These are phyloP conservation scores for Thymus quinquecostatus DNA, from an alignment of 257 asterid genomes.

Conservation along the genomic window DNA sequence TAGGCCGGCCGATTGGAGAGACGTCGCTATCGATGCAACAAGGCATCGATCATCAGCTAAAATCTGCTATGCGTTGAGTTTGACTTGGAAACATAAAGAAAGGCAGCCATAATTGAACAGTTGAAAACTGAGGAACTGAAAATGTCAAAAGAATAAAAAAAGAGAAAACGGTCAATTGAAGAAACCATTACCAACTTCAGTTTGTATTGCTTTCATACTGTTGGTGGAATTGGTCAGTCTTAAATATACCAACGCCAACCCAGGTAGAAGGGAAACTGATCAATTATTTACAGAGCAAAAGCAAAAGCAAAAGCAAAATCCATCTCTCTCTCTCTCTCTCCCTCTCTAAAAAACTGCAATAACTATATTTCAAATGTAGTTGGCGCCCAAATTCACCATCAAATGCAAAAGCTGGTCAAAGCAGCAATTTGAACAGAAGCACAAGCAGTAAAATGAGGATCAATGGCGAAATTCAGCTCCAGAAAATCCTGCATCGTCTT, in stretches of 20 bases:
- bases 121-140: neutral
- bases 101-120: neutral
- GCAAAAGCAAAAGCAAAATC: neutral
- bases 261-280: neutral
- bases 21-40: neutral
- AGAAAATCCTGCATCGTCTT: conserved; percentile 23
- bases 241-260: no score
- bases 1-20: neutral
- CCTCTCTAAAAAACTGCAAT: neutral
- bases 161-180: neutral
- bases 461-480: conserved; percentile 17
- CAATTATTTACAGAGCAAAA: neutral
- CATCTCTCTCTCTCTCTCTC: neutral
- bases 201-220: neutral
- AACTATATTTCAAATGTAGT: neutral
- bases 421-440: neutral
- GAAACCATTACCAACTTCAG: no score
- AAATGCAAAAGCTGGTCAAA: no score
- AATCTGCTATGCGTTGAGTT: neutral
- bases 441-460: conserved; percentile 17
- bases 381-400: no score
- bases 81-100: neutral
- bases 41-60: neutral
- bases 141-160: neutral
- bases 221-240: neutral